A percentile compares a stretch with the other conserved stretches of the same genome.
Conservation (phyloP, 176 grass and related monocot genomes). For the Oryza punctata region DNA sequence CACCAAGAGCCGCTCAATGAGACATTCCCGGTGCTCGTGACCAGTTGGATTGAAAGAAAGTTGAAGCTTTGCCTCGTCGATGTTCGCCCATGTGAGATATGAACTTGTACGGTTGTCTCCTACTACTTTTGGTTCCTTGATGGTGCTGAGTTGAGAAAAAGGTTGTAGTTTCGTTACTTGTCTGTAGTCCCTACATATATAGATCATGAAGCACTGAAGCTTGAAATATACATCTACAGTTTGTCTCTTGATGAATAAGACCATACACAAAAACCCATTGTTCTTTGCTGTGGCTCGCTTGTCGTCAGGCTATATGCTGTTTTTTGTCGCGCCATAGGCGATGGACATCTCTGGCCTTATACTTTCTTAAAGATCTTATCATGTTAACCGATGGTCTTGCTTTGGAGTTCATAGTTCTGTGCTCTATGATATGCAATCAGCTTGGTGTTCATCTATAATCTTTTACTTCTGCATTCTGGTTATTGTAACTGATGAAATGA, state of each 20-base stretch:
- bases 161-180: conserved; percentile 48
- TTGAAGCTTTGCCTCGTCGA: conserved; percentile 36
- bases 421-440: not conserved
- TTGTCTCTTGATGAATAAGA: conserved; percentile 52
- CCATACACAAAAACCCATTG: not conserved
- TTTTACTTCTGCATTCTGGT: not conserved
- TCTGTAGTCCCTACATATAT: conserved; percentile 36
- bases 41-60: conserved; percentile 38
- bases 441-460: not conserved
- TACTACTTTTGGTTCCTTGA: conserved; percentile 27
- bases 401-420: not conserved
- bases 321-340: not conserved
- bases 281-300: not conserved
- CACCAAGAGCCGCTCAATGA: conserved; percentile 64
- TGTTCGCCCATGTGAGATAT: conserved; percentile 51
- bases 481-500: not conserved
- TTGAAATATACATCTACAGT: conserved; percentile 47
- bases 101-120: conserved; percentile 63
- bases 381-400: conserved; percentile 33
- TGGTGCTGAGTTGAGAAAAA: conserved; percentile 40
- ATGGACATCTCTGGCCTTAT: not conserved
- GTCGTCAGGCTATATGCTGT: not conserved
- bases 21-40: not conserved
- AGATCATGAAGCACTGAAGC: conserved; percentile 20
- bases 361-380: conserved; percentile 7